Evolutionary conservation across 306 rosid species (phyloP), one percentile per base, ranked within the genome.

Genomic region (Citrullus colocynthis): DNA sequence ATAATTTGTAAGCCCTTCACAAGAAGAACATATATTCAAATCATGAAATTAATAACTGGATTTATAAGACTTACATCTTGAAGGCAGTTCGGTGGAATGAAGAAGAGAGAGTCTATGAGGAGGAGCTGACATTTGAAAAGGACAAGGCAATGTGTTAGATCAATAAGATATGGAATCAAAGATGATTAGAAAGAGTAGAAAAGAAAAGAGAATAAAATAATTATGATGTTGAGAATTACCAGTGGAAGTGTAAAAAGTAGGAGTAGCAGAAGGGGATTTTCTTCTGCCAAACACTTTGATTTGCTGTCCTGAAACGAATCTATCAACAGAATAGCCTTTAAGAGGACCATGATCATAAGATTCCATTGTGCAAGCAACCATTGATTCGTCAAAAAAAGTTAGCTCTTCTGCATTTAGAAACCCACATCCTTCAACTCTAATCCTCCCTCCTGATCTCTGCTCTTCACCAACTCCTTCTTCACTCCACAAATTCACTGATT

Each of bases 241-340:
- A 64, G 24, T 21, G 28, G 55, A 36, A 34, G 90, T 44, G 76
- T 6, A 72, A 28, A 15, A 37, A 54, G 6, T 1, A 74, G 37
- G 18, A 79, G 91, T 44, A 67, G 80, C 51, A 37, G 89, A 56
- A 36, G 93, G 81, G 41, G 97, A 78, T 78, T 89, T 95, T 85
- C 95, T 88, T 86, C 99, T 90, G 77, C 99, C 99, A 78, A 92
- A 90, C 51, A 95, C 96, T 84, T 89, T 92, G 84, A 95, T 87
- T 85, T 89, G 92, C 55, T 95, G 97, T 20, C 99, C 97, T n/a
- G 87, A 85, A 77, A 88, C 87, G 71, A 92, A 95, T 82, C 91
- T 88, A 58, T 95, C 99, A 15, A 95, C 96, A 14, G 99, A 90
- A 69, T 88, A 89, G 16, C 97, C 99, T 75, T 78, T 84, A 9